Percentiles rank a stretch among this genome's conserved stretches.
phyloP scores from a whole-genome alignment of 202 grass and related monocot species.

The Eragrostis tef region DNA sequence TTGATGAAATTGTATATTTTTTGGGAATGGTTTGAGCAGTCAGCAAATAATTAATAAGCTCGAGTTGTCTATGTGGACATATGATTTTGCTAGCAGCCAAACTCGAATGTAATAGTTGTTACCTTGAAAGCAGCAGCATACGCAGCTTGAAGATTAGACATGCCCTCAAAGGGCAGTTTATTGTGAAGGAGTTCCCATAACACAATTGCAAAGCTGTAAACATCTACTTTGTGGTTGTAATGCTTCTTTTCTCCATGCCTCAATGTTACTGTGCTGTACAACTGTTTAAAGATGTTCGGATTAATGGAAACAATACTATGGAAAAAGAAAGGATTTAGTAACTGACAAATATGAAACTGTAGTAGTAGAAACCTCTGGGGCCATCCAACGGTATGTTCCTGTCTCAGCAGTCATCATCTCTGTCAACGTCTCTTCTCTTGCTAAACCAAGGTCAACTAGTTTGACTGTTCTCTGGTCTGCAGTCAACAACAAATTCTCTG shows the following conservation, averaged over 20 bases:
- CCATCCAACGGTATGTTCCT: conserved; percentile 99
- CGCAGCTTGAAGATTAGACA: conserved; percentile 98
- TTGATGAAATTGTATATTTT: no score
- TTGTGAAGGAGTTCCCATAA: conserved; percentile 98
- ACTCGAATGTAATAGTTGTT: conserved; percentile 21
- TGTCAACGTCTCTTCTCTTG: conserved; percentile 96
- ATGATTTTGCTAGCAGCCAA: no score
- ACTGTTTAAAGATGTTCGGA: conserved; percentile 56
- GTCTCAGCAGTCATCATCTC: conserved; percentile 99
- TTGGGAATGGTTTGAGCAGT: no score
- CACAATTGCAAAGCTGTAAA: conserved; percentile 98
- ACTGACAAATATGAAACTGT: conserved; percentile 23
- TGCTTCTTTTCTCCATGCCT: conserved; percentile 99
- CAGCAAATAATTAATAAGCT: no score
- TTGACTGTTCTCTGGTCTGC: conserved; percentile 90
- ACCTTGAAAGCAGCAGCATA: conserved; percentile 99
- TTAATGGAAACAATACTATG: conserved; percentile 39
- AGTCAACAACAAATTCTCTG: conserved; percentile 88
- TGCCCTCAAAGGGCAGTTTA: conserved; percentile 90
- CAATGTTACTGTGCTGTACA: conserved; percentile 98
- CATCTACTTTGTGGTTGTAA: conserved; percentile 99
- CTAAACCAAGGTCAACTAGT: conserved; percentile 98
- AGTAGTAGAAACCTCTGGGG: conserved; percentile 75
- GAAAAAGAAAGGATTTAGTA: conserved; percentile 26
- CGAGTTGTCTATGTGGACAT: no score